These are phyloP conservation scores for Aspergillus sp. DNA, from an alignment of 2,329 filamentous ascomycete genomes.

Conservation along the genomic window DNA sequence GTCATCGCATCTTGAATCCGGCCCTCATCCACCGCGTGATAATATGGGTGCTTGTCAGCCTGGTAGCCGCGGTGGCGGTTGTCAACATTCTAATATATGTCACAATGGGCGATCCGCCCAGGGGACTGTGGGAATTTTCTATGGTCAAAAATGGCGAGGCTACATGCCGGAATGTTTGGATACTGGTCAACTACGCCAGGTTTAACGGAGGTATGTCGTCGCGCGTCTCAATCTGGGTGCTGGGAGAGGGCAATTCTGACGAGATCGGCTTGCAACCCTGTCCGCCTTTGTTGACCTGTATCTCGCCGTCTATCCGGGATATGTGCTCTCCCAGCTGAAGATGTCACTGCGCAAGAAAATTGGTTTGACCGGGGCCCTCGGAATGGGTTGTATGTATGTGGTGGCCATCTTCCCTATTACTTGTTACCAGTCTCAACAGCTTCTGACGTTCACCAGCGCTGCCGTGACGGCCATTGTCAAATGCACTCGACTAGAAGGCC, in stretches of 20 bases:
- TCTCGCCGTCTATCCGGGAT: slow-evolving; percentile 15
- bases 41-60: slow-evolving; percentile 15
- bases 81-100: slow-evolving; percentile 31
- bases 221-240: neutral
- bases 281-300: slow-evolving; percentile 22
- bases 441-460: slow-evolving; percentile 17
- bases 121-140: slow-evolving; percentile 29
- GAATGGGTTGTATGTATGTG: too few relatives aligned
- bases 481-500: slow-evolving; percentile 18
- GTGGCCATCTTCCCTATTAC: too few relatives aligned
- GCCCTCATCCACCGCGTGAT: slow-evolving; percentile 5
- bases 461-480: slow-evolving; percentile 21
- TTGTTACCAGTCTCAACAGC: too few relatives aligned
- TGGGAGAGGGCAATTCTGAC: neutral
- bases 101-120: slow-evolving; percentile 30
- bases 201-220: slow-evolving; percentile 26
- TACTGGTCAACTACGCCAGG: slow-evolving; percentile 30
- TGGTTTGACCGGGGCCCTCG: slow-evolving; percentile 8
- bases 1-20: slow-evolving; percentile 15
- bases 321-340: slow-evolving; percentile 1
- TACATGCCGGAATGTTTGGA: slow-evolving; percentile 23
- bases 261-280: slow-evolving; percentile 9
- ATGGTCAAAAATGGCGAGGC: slow-evolving; percentile 16
- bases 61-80: slow-evolving; percentile 20
- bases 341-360: slow-evolving; percentile 5